Evolutionary conservation across 2,329 filamentous ascomycete species (phyloP).

Genomic region (Diaporthe batatas): DNA sequence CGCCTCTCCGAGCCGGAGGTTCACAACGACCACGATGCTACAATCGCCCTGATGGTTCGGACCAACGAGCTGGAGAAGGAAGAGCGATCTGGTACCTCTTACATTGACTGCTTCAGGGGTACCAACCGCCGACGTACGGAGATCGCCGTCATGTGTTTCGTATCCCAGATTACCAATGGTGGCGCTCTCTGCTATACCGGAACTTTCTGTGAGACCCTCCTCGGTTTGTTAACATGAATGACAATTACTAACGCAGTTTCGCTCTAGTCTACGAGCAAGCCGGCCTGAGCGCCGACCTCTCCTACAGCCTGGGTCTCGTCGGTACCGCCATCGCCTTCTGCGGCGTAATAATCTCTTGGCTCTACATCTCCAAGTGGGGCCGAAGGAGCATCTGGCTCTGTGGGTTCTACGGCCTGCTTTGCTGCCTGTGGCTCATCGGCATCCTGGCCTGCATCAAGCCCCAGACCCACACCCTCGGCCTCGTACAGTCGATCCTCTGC

Average conservation of each 20-base stretch:
- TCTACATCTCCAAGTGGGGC: slow-evolving; percentile 57
- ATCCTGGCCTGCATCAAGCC: slow-evolving; percentile 55
- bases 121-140: slow-evolving; percentile 61
- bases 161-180: slow-evolving; percentile 58
- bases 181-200: slow-evolving; percentile 57
- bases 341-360: slow-evolving; percentile 59
- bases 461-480: slow-evolving; percentile 53
- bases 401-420: slow-evolving; percentile 55
- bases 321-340: slow-evolving; percentile 59
- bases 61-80: slow-evolving; percentile 61
- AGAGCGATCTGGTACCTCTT: slow-evolving; percentile 54
- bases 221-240: too few relatives aligned
- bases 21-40: slow-evolving; percentile 53
- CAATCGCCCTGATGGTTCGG: slow-evolving; percentile 58
- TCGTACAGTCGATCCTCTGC: slow-evolving; percentile 57
- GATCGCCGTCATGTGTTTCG: slow-evolving; percentile 57
- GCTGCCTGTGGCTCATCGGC: slow-evolving; percentile 59
- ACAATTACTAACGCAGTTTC: not conserved
- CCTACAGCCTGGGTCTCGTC: slow-evolving; percentile 58
- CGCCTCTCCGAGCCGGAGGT: slow-evolving; percentile 48
- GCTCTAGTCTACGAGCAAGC: slow-evolving; percentile 57
- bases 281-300: slow-evolving; percentile 53
- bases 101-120: slow-evolving; percentile 63
- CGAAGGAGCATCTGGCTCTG: slow-evolving; percentile 58
- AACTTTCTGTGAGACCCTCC: slow-evolving; percentile 52